Base-by-base conservation (phyloP, 2,329 filamentous ascomycete genomes). In the Akanthomyces dipterigenus region DNA sequence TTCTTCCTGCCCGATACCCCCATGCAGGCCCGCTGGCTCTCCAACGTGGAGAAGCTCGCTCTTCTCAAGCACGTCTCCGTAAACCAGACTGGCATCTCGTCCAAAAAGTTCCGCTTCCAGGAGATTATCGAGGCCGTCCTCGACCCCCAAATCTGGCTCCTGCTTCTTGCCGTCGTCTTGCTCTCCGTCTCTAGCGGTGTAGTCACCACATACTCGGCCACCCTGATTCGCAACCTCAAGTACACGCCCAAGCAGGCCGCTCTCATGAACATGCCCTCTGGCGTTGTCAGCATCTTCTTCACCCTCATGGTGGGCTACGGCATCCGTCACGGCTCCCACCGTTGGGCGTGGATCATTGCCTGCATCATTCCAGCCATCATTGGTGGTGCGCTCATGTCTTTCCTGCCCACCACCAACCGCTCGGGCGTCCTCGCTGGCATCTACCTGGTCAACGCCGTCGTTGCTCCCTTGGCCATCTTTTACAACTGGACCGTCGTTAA, bases 61-160 rank as follows among this genome's bases (percentile, higher is more conserved):
- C 73, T 83, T 24, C 71, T 83, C 38, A 80, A 81, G 70, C 79
- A 82, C 56, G 77, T 85, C 46, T 80, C 78, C 40, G 75, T 79
- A 61, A 86, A 87, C 70, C 80, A 85, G 71, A 84, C 82, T 5
- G 83, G 83, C 40, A 79, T 85, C 38, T 75, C 78, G 56, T 83
- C 78, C 66, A 79, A 76, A 64, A 77, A 78, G 63, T 84, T 85
- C 69, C 81, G 80, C 24, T 68, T 73, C 62, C 76, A 73, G 64
- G 81, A 85, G 67, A 75, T 85, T 5, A 55, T 79, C 2, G 83
- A 86, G 66, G 77, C 80, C 6, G 67, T 85, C 1, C 54, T 70
- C 22, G 82, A 84, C 65, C 74, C 76, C n/a, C 81, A 84, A 63
- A 70, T 83, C 12, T 84, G 78, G 65, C 71, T 82, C 0, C 68